A percentile compares a stretch with the other conserved stretches of the same genome.
phyloP scores from a whole-genome alignment of 2,329 filamentous ascomycete species.

The Phialocephala subalpina region DNA sequence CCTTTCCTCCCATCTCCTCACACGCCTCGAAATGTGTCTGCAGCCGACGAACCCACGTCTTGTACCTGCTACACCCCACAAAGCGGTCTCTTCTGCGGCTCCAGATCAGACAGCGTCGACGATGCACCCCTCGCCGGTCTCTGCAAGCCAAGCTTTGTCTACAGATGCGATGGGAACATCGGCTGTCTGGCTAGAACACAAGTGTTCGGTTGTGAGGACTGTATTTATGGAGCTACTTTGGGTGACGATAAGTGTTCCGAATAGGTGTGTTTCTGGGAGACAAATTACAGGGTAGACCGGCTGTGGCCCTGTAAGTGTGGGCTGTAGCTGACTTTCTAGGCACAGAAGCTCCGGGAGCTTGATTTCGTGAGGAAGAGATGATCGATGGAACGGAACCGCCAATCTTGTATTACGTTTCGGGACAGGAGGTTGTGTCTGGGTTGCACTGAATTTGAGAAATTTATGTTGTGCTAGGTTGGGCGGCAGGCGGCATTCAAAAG shows the following conservation, averaged over 20 bases:
- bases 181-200: slow-evolving; percentile 13
- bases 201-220: slow-evolving; percentile 14
- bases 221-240: background rate
- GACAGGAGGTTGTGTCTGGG: background rate
- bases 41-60: background rate
- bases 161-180: slow-evolving; percentile 15
- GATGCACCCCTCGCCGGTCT: background rate
- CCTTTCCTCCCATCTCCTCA: background rate
- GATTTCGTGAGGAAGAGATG: background rate
- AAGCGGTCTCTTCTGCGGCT: slow-evolving; percentile 19
- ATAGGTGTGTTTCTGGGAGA: background rate
- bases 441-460: background rate
- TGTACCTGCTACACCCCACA: slow-evolving; percentile 11
- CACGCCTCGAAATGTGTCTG: background rate
- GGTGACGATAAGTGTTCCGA: slow-evolving; percentile 20
- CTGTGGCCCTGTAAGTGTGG: background rate
- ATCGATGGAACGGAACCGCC: background rate
- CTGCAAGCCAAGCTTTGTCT: slow-evolving; percentile 15
- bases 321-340: background rate
- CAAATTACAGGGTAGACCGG: no score
- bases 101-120: slow-evolving; percentile 11
- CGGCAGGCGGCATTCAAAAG: background rate
- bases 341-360: background rate
- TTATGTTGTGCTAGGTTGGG: background rate
- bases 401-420: background rate